Conservation (phyloP, 2,329 filamentous ascomycete genomes). For the Penicillium sp. region DNA sequence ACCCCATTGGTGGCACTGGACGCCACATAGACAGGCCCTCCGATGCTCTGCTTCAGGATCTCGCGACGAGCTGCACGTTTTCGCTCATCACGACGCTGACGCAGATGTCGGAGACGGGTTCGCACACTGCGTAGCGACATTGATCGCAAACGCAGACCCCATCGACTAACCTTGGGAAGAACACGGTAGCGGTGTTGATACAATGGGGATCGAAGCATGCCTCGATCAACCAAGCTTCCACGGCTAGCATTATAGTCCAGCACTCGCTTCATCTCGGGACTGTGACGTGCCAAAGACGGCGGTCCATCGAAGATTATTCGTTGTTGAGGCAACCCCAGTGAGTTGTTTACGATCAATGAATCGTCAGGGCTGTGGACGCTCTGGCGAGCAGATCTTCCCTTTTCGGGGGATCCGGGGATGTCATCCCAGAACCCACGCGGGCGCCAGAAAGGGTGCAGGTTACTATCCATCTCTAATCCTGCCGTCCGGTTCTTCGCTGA, state of each 20-base stretch:
- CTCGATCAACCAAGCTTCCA: slow-evolving; percentile 35
- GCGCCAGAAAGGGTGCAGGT: slow-evolving; percentile 65
- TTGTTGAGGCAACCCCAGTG: slow-evolving; percentile 58
- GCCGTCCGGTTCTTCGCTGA: slow-evolving; percentile 49
- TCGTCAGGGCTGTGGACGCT: slow-evolving; percentile 22
- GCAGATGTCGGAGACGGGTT: slow-evolving; percentile 50
- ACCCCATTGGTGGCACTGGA: slow-evolving; percentile 32
- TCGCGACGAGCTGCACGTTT: slow-evolving; percentile 58
- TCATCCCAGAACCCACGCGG: slow-evolving; percentile 68
- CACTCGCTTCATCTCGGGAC: slow-evolving; percentile 35
- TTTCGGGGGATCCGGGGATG: slow-evolving; percentile 44
- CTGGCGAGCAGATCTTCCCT: slow-evolving; percentile 41
- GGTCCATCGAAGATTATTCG: slow-evolving; percentile 49
- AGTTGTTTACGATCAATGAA: slow-evolving; percentile 58
- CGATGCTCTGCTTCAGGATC: slow-evolving; percentile 60
- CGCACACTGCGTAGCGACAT: slow-evolving; percentile 56
- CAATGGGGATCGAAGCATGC: slow-evolving; percentile 36
- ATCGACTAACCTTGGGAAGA: slow-evolving; percentile 38
- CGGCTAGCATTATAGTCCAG: slow-evolving; percentile 34
- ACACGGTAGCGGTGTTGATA: slow-evolving; percentile 33
- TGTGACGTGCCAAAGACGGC: slow-evolving; percentile 38
- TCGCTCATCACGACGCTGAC: slow-evolving; percentile 48
- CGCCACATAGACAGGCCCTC: slow-evolving; percentile 45
- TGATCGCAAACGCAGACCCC: slow-evolving; percentile 55
- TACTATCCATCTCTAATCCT: slow-evolving; percentile 51